Evolutionary conservation across 2,329 filamentous ascomycete genomes (phyloP), one percentile per base, ranked within the genome.

Genomic region (Magnaporthiopsis incrustans): DNA sequence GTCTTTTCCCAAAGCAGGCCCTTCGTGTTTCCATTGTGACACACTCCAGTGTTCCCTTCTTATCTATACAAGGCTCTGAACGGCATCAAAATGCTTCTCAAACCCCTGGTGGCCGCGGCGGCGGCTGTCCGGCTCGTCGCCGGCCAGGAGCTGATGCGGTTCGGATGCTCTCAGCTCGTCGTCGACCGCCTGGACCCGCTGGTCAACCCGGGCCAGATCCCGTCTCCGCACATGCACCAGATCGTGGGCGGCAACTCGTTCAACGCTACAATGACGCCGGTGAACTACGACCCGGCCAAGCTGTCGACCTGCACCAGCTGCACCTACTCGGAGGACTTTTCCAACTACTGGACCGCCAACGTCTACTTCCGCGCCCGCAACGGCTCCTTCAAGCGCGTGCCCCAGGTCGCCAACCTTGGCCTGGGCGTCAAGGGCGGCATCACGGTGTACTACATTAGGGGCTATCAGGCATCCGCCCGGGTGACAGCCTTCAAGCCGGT

Each of bases 91-190:
- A 74, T 74, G 73, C 65, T 64, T 33, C 26, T 60, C 22, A 74
- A 73, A 68, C 65, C 68, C 50, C 66, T 73, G 38, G 64, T 63
- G 26, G 63, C 72, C 60, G 68, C 70, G 58, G 71, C 70, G 1
- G 67, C 69, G 67, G 71, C 67, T 26, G 30, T 69, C 65, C 53
- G 32, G 8, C 25, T 27, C n/a, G 68, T 65, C 59, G 67, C 71
- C 35, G 73, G 72, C 25, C 73, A 74, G 66, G 72, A 74, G 67
- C 70, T 75, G 68, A 75, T 75, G 71, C 73, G 73, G 57, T 75
- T 74, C 64, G 73, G 71, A 38, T 75, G 73, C 69, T 74, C 72
- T 10, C 72, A 74, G 68, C 71, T 75, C 64, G 71, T 71, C 59
- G 70, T 75, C 65, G 72, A 75, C 66, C 71, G 73, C 5, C 60